A percentile compares a stretch with the other conserved stretches of the same genome.
phyloP scores from a whole-genome alignment of 352 stramenopile genomes.

The Globisporangium camurandrum region DNA sequence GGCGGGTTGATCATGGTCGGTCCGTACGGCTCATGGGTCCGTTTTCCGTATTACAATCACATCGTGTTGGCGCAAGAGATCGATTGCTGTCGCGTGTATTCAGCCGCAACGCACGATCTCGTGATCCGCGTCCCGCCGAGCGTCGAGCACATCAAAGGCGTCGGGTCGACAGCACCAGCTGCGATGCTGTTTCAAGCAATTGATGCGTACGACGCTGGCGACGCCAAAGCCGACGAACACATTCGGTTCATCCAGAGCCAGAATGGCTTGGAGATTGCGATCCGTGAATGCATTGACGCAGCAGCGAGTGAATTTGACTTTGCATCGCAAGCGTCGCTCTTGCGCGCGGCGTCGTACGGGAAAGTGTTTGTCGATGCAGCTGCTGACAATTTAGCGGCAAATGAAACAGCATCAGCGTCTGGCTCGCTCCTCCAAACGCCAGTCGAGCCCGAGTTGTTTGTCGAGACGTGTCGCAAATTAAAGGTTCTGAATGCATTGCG shows the following conservation, averaged over 20 bases:
- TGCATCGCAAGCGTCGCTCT: conserved; percentile 60
- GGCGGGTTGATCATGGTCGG: conserved; percentile 80
- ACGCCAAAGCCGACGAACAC: conserved; percentile 85
- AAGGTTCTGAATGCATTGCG: conserved; percentile 88
- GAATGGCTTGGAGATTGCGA: conserved; percentile 72
- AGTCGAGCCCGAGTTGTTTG: conserved; percentile 78
- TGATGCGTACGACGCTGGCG: conserved; percentile 82
- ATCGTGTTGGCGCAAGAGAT: conserved; percentile 64
- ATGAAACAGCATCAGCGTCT: too few relatives aligned
- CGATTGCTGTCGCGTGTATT: conserved; percentile 74
- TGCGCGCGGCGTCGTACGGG: conserved; percentile 84
- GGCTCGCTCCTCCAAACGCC: conserved; percentile 16
- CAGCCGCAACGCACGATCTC: conserved; percentile 64
- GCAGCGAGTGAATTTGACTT: conserved; percentile 85
- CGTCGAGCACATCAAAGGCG: conserved; percentile 82
- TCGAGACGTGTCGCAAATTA: conserved; percentile 85
- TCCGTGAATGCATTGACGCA: conserved; percentile 85
- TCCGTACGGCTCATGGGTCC: conserved; percentile 78
- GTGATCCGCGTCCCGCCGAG: conserved; percentile 80
- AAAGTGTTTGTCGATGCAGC: conserved; percentile 83
- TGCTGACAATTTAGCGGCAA: too few relatives aligned
- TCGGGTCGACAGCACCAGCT: conserved; percentile 80
- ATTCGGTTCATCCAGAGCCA: conserved; percentile 84
- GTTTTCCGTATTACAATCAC: conserved; percentile 75
- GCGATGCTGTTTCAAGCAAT: conserved; percentile 89